These are phyloP conservation scores for Lachnellula cervina DNA, from an alignment of 2,329 filamentous ascomycete genomes.

Conservation along the genomic window DNA sequence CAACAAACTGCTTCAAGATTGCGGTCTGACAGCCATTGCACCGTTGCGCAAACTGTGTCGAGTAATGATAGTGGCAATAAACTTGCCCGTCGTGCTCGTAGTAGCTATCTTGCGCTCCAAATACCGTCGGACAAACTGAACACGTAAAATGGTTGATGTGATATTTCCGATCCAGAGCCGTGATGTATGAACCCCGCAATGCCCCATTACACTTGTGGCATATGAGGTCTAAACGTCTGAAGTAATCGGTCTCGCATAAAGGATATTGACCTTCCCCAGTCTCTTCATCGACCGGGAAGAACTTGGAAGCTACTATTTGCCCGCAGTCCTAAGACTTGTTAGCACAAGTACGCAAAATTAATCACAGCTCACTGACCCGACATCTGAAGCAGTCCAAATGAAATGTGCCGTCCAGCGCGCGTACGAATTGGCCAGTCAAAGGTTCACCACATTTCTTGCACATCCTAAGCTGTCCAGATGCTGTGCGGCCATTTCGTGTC, in stretches of 20 bases:
- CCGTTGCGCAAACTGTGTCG: slow-evolving; percentile 90
- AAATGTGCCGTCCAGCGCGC: slow-evolving; percentile 87
- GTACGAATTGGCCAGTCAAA: slow-evolving; percentile 91
- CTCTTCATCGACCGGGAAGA: slow-evolving; percentile 94
- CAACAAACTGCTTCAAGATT: slow-evolving; percentile 97
- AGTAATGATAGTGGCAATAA: slow-evolving; percentile 98
- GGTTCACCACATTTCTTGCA: slow-evolving; percentile 87
- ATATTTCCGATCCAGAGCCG: slow-evolving; percentile 94
- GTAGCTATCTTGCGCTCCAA: slow-evolving; percentile 96
- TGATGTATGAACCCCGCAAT: slow-evolving; percentile 94
- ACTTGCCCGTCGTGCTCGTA: slow-evolving; percentile 97
- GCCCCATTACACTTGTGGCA: slow-evolving; percentile 91
- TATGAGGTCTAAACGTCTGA: slow-evolving; percentile 81
- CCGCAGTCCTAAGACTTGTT: slow-evolving; percentile 71
- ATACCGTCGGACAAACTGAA: slow-evolving; percentile 94
- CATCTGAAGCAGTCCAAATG: slow-evolving; percentile 98
- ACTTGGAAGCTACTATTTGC: slow-evolving; percentile 96
- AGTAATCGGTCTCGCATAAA: slow-evolving; percentile 97
- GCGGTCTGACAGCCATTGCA: slow-evolving; percentile 97
- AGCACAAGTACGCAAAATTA: slow-evolving; percentile 11
- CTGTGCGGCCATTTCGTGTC: slow-evolving; percentile 48
- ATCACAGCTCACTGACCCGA: slow-evolving; percentile 52
- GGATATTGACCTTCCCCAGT: slow-evolving; percentile 84
- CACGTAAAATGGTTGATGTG: slow-evolving; percentile 99
- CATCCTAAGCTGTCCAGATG: slow-evolving; percentile 56